Percentiles rank a stretch among this genome's conserved stretches.
Evolutionary conservation across 1,284 basidiomycete genomes (phyloP).

Genomic region (Ganoderma multipileum): DNA sequence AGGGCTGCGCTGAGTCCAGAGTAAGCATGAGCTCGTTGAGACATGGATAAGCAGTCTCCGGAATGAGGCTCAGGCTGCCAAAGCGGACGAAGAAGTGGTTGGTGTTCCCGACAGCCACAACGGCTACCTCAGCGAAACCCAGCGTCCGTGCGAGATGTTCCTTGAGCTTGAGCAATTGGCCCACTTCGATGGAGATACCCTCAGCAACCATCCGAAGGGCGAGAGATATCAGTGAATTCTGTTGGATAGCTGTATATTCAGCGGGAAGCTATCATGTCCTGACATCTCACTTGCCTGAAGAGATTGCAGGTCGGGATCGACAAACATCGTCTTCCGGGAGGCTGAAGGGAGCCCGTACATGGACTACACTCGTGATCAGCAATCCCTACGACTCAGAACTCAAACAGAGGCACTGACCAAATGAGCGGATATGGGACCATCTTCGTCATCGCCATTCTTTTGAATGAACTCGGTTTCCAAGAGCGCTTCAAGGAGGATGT

Average conservation of each 20-base stretch:
- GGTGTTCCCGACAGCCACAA: conserved; percentile 52
- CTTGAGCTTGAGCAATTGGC: conserved; percentile 66
- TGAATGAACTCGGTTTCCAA: conserved; percentile 59
- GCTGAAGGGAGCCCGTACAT: conserved; percentile 52
- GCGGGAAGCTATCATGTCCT: not conserved
- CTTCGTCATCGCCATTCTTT: conserved; percentile 45
- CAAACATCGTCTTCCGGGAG: conserved; percentile 20
- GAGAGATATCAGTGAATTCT: conserved; percentile 65
- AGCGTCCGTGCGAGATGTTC: conserved; percentile 58
- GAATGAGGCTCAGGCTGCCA: conserved; percentile 50
- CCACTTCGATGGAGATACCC: conserved; percentile 58
- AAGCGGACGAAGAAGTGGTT: conserved; percentile 61
- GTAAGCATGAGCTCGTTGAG: conserved; percentile 61
- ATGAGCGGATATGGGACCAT: conserved; percentile 51
- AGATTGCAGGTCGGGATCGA: conserved; percentile 53
- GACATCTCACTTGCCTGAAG: conserved; percentile 50
- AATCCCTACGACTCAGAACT: not conserved
- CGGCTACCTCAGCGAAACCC: conserved; percentile 59
- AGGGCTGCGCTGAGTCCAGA: conserved; percentile 61
- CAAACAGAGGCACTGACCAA: conserved; percentile 43
- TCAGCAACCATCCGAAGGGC: conserved; percentile 70
- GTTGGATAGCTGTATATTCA: conserved; percentile 3
- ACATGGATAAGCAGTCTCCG: conserved; percentile 57
- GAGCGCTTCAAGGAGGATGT: conserved; percentile 61
- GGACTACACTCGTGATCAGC: conserved; percentile 42